Conservation (phyloP, 1,284 basidiomycete genomes). For the Ustilago hordei region DNA sequence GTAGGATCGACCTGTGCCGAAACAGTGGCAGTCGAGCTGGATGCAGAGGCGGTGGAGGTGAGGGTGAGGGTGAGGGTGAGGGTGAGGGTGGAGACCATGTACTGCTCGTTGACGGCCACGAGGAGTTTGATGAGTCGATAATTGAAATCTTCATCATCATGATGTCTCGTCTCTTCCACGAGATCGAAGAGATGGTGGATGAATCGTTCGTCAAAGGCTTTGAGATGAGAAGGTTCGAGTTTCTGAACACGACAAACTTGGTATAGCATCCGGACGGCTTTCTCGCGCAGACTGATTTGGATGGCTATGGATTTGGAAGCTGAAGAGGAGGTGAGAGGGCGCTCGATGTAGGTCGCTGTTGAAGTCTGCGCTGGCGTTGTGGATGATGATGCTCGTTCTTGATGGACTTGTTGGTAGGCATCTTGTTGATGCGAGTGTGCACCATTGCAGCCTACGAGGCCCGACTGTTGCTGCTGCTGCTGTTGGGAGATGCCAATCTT, state of each 20-base stretch:
- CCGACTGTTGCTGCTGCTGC: constrained; percentile 7
- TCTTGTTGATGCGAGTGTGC: constrained; percentile 27
- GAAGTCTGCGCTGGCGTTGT: background rate
- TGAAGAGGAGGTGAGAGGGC: constrained; percentile 19
- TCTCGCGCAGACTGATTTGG: constrained; percentile 58
- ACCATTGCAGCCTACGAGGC: constrained; percentile 16
- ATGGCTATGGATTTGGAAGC: constrained; percentile 42
- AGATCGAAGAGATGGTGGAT: constrained; percentile 92
- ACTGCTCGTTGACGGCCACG: constrained; percentile 91
- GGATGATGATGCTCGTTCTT: background rate
- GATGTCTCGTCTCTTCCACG: constrained; percentile 88
- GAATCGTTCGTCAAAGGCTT: constrained; percentile 78
- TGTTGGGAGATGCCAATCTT: constrained; percentile 44
- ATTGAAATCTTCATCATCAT: constrained; percentile 79
- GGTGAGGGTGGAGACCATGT: constrained; percentile 84
- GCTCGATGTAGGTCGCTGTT: constrained; percentile 5
- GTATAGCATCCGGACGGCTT: constrained; percentile 71
- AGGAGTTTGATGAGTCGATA: constrained; percentile 56
- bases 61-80: too few relatives aligned
- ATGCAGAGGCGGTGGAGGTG: constrained; percentile 68
- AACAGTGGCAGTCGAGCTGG: constrained; percentile 20
- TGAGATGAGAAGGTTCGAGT: constrained; percentile 53
- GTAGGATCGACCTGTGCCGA: constrained; percentile 29
- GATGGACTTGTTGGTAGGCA: background rate
- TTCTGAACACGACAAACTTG: constrained; percentile 63